These are phyloP conservation scores for Mycena rosella DNA, from an alignment of 768 basidiomycete species.

Conservation along the genomic window DNA sequence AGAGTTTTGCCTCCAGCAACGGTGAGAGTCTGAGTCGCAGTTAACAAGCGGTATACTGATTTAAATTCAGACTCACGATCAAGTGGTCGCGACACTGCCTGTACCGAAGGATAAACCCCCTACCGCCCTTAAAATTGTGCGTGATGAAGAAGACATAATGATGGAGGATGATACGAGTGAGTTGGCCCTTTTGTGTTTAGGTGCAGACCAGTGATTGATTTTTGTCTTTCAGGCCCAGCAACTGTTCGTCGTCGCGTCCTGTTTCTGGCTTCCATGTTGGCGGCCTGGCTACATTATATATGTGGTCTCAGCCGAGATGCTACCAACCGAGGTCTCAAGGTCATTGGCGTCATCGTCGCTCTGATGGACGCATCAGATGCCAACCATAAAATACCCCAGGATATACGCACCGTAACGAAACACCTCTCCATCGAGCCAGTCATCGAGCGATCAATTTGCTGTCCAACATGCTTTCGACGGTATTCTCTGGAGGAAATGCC, in stretches of 20 bases:
- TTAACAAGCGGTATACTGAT: conserved; percentile 1
- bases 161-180: conserved; percentile 1
- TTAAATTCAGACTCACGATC: not conserved
- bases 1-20: not conserved
- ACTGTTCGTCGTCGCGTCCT: conserved; percentile 1
- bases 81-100: not conserved
- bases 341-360: conserved; percentile 8
- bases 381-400: conserved; percentile 2
- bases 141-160: not conserved
- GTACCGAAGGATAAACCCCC: not conserved
- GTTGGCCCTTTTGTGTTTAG: conserved; percentile 3
- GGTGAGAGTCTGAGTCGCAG: not conserved
- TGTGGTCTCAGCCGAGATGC: conserved; percentile 26
- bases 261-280: conserved; percentile 14
- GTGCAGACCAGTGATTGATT: conserved; percentile 8
- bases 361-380: conserved; percentile 3
- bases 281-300: conserved; percentile 27
- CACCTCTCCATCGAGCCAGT: conserved; percentile 21
- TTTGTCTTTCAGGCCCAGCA: conserved; percentile 10
- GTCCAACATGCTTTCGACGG: conserved; percentile 23
- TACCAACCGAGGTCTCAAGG: conserved; percentile 11
- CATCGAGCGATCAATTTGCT: conserved; percentile 24
- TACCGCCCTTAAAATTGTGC: not conserved
- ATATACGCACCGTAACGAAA: conserved; percentile 24
- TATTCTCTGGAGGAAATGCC: conserved; percentile 25